Base-by-base conservation (phyloP, 768 basidiomycete species). In the Russula vinacea region DNA sequence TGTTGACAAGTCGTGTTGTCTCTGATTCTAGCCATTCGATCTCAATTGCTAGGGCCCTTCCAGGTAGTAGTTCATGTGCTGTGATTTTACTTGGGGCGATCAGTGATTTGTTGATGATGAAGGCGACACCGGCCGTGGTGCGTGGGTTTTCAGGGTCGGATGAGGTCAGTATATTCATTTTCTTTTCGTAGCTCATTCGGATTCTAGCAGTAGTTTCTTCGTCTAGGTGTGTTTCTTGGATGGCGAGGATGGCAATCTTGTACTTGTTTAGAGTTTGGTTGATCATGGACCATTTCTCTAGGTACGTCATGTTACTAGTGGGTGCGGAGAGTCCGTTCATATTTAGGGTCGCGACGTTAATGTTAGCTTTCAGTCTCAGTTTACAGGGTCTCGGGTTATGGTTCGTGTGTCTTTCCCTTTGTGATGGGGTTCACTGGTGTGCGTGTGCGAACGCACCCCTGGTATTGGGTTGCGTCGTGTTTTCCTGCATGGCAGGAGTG, bases 21-120 rank as follows among this genome's bases (percentile, higher is more conserved):
- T 56, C 8, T 5, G 9, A 22, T 2, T 57, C 10, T 10, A 69
- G 56, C 70, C 71, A 71, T 3, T 66, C 68, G 0, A 70, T 29
- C 3, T 39, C 51, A 0, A 73, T 19, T 0, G 8, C 1, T 26
- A 32, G 1, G 0, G 58, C 19, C 0, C 58, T 17, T 0, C 56
- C 56, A 2, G 7, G 16, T 1, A 44, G 33, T 1, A 56, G 19
- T 3, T n/a, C 16, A 1, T 2, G 1, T 7, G 5, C 29, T 13
- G 0, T n/a, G 1, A 33, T 2, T 0, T 44, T 0, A 2, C 11
- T 1, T 2, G 29, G 17, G 1, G 19, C 14, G 0, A 56, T 56
- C 8, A 56, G 19, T 0, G n/a, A 8, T 45, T n/a, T 29, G 5
- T 56, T 56, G 0, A 56, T 29, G 8, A 40, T 8, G 3, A 56